A percentile compares a stretch with the other conserved stretches of the same genome.
Conservation (phyloP, 1,284 basidiomycete species). For the Malassezia slooffiae region DNA sequence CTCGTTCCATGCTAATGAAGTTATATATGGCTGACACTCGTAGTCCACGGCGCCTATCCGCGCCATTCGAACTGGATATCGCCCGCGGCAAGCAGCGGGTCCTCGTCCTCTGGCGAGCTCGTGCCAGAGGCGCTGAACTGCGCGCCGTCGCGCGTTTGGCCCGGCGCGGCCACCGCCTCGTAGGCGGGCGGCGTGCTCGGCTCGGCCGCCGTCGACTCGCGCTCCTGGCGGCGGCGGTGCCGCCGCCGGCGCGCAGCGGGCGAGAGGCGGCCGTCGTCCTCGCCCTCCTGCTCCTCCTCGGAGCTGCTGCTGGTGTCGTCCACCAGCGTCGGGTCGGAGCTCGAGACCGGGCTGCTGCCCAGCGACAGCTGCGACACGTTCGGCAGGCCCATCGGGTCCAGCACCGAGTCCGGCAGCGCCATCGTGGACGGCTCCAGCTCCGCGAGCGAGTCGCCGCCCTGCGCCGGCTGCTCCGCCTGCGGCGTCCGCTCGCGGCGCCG, state of each 20-base stretch:
- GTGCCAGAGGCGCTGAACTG: constrained; percentile 17
- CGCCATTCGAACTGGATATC: constrained; percentile 44
- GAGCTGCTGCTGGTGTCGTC: neutral
- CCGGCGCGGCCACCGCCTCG: no score
- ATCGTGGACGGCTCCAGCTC: no score
- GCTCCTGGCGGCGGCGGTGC: constrained; percentile 12
- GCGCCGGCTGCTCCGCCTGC: no score
- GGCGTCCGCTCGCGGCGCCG: constrained; percentile 12
- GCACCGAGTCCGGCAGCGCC: no score
- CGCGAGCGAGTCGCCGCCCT: no score
- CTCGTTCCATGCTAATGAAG: no score
- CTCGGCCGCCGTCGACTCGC: neutral
- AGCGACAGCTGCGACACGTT: constrained; percentile 3
- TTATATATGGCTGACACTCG: no score
- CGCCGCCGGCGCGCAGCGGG: constrained; percentile 16
- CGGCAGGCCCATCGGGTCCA: no score
- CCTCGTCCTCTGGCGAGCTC: constrained; percentile 29
- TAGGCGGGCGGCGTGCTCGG: no score
- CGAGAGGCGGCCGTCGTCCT: constrained; percentile 13
- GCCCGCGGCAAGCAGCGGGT: constrained; percentile 34
- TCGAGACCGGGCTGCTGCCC: constrained; percentile 7
- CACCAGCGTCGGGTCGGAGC: no score
- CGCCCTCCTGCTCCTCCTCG: constrained; percentile 16
- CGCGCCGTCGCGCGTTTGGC: constrained; percentile 3
- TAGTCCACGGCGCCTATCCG: no score